Base-by-base conservation (phyloP, 2,329 filamentous ascomycete genomes). In the Dactylellina sp. region DNA sequence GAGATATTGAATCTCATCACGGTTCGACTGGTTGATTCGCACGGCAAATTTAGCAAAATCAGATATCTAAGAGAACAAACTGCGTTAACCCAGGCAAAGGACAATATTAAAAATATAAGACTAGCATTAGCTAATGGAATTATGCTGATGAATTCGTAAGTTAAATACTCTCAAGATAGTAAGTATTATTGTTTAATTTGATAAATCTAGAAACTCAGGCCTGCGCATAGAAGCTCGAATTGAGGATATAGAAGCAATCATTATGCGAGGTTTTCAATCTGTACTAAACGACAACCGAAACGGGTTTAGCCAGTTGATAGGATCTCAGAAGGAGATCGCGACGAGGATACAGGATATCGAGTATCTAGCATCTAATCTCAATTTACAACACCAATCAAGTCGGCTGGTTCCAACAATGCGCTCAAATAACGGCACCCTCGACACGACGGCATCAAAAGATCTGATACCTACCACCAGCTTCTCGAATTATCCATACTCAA, bases 131-230 rank as follows among this genome's bases (percentile, higher is more conserved):
- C 55, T 9, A 35, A 24, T 22, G 55, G 40, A 7, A 60, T 60
- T n/a, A 40, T 39, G 1, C 28, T 60, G 24, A 60, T 60, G 24
- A 60, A 60, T 37, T 60, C 40, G 55, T 60, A 35, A 35, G 55
- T 47, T 37, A 47, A 16, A 37, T 55, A 18, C 16, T 35, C 14
- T 42, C 16, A 7, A 56, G 25, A 42, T 16, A 24, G 11, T 22
- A 4, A 11, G 9, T 25, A 24, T 24, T 18, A 49, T 12, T 22
- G 12, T 5, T 44, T 5, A 20, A 44, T 44, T n/a, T 6, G 16
- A 20, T n/a, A n/a, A 6, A 6, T 7, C 40, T n/a, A 56, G 52
- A 25, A 39, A 39, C 18, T 56, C 52, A 3, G 22, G 32, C 2
- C 12, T 56, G 5, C 52, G 22, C 2, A 56, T 56, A 9, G 52